Evolutionary conservation across 2,329 filamentous ascomycete species (phyloP), one percentile per base, ranked within the genome.

Genomic region (Pezizomycotina sp.): DNA sequence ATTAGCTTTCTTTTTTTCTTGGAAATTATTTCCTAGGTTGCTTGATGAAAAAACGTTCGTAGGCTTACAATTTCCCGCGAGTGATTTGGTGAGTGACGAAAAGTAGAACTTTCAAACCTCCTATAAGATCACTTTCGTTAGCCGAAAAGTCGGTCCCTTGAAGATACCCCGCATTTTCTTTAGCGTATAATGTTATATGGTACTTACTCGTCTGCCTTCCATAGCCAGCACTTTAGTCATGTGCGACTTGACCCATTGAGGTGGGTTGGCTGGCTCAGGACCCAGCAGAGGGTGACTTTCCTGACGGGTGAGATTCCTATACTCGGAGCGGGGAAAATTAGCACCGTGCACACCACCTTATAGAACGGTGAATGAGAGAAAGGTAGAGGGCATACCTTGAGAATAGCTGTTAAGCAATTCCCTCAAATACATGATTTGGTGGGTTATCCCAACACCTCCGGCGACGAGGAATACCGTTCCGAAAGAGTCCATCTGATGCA

Each of bases 181-280:
- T n/a, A n/a, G n/a, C n/a, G n/a, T n/a, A n/a, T n/a, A n/a, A n/a
- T n/a, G n/a, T n/a, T n/a, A n/a, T n/a, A n/a, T n/a, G n/a, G n/a
- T n/a, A n/a, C n/a, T n/a, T n/a, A n/a, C n/a, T n/a, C n/a, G n/a
- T n/a, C n/a, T n/a, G n/a, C 66, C 70, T 38, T 79, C 74, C 72
- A 83, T 77, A 40, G 69, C 68, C 24, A 83, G 63, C 44, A 83
- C 81, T 52, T 75, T 67, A 3, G 77, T 82, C 78, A 84, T 83
- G 76, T 77, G 83, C 5, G 76, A 75, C 29, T 77, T 66, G 53
- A 83, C 82, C 77, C 77, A 84, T 56, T 84, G 77, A 84, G 64
- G 55, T 83, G 77, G 59, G 83, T 78, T 49, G 75, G 75, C 50
- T 69, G 77, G 50, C 79, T 78, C 38, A 86, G 77, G 31, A 74